Conservation (phyloP, 164 flowering plant species). For the Santalum album region DNA sequence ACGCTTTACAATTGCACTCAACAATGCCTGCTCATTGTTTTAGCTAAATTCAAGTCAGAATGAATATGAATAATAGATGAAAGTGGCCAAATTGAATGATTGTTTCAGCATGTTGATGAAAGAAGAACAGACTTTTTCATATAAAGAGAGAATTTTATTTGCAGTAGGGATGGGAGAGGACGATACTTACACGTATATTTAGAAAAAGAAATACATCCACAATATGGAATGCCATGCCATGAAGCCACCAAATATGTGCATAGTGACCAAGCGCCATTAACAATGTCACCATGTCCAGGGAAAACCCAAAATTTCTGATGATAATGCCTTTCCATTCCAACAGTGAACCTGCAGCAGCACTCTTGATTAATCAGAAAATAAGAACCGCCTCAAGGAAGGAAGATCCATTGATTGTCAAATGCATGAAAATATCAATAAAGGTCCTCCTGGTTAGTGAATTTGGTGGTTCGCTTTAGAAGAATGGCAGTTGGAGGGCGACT, state of each 20-base stretch:
- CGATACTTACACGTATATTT: slow-evolving; percentile 61
- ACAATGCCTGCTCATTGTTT: slow-evolving; percentile 54
- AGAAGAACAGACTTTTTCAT: too few relatives aligned
- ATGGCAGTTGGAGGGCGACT: too few relatives aligned
- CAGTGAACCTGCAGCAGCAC: slow-evolving; percentile 59
- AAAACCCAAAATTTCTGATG: slow-evolving; percentile 70
- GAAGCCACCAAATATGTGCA: slow-evolving; percentile 91
- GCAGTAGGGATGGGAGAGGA: background rate
- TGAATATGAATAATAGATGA: background rate
- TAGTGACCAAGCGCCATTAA: slow-evolving; percentile 89
- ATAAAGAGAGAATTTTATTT: background rate
- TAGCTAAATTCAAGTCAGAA: slow-evolving; percentile 1
- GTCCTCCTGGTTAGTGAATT: too few relatives aligned
- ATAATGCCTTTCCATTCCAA: slow-evolving; percentile 83
- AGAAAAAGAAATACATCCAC: slow-evolving; percentile 86
- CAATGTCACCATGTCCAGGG: slow-evolving; percentile 79
- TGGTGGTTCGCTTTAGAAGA: too few relatives aligned
- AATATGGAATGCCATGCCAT: slow-evolving; percentile 95
- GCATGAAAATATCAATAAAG: too few relatives aligned
- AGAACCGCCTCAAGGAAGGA: too few relatives aligned
- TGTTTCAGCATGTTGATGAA: too few relatives aligned
- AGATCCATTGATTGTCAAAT: too few relatives aligned
- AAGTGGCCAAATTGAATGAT: background rate
- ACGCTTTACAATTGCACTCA: slow-evolving; percentile 69
- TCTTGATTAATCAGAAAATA: slow-evolving; percentile 6